Evolutionary conservation across 345 rosid genomes (phyloP).

Genomic region (Salix caprea): DNA sequence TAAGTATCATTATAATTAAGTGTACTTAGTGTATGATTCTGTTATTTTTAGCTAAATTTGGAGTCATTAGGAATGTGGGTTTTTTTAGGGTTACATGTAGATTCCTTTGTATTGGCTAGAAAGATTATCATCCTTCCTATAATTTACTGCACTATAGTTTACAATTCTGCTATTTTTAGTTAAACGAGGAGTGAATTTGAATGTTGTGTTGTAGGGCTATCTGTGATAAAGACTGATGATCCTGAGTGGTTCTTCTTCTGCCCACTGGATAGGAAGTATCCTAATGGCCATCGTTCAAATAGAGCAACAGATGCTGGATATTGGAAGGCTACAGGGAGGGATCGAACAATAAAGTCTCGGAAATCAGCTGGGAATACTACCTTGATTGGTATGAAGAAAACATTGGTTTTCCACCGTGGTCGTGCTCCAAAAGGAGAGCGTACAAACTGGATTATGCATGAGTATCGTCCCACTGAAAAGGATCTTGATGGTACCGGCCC

Average conservation of each 20-base stretch:
- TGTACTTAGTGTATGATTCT: background rate
- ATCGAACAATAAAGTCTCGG: conserved; percentile 67
- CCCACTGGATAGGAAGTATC: conserved; percentile 86
- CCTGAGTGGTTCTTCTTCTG: conserved; percentile 97
- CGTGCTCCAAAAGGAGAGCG: conserved; percentile 94
- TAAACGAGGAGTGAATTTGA: background rate
- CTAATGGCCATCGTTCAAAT: conserved; percentile 88
- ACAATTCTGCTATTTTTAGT: background rate
- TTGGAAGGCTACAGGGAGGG: conserved; percentile 97
- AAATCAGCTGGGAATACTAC: conserved; percentile 27
- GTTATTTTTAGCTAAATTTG: too few relatives aligned
- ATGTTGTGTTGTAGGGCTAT: conserved; percentile 37
- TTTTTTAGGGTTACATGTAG: too few relatives aligned
- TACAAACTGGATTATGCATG: conserved; percentile 91
- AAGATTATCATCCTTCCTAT: background rate
- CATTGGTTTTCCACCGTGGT: conserved; percentile 80
- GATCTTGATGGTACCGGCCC: conserved; percentile 77
- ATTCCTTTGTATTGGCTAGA: too few relatives aligned
- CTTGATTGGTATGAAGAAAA: conserved; percentile 88
- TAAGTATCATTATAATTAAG: background rate
- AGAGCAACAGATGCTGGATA: conserved; percentile 94
- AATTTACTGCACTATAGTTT: background rate
- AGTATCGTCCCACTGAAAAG: conserved; percentile 70
- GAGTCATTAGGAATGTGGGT: background rate
- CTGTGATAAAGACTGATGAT: conserved; percentile 82